phyloP scores from a whole-genome alignment of 176 grass and related monocot species.

The Puya raimondii region DNA sequence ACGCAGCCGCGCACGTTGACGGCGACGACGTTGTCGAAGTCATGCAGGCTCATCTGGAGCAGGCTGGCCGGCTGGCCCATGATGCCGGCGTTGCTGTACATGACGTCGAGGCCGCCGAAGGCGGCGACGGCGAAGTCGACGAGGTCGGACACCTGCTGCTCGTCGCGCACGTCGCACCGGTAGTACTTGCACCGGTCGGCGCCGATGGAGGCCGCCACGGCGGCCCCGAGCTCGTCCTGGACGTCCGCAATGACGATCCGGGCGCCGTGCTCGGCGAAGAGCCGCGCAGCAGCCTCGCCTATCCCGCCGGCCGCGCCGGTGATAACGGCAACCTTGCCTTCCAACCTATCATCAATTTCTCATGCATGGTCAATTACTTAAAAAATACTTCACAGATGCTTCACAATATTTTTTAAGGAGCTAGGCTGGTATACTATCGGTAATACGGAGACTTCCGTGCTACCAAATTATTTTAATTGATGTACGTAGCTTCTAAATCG shows the following conservation, averaged over 20 bases:
- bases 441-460: no score
- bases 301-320: constrained; percentile 52
- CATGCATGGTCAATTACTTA: no score
- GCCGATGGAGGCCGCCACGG: constrained; percentile 35
- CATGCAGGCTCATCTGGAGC: constrained; percentile 33
- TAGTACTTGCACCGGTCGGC: constrained; percentile 36
- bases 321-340: constrained; percentile 48
- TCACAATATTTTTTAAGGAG: no score
- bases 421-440: no score
- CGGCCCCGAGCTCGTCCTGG: no score
- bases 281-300: no score
- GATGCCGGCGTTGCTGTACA: constrained; percentile 57
- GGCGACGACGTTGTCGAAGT: constrained; percentile 61
- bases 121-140: constrained; percentile 34
- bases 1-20: constrained; percentile 60
- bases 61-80: background rate
- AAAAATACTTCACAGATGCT: no score
- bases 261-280: no score
- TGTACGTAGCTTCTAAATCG: no score
- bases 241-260: no score
- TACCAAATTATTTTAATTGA: no score
- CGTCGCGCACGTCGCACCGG: constrained; percentile 32
- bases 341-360: constrained; percentile 20
- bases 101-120: constrained; percentile 38
- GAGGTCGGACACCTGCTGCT: constrained; percentile 30